A percentile compares a stretch with the other conserved stretches of the same genome.
phyloP scores from a whole-genome alignment of 2,329 filamentous ascomycete species.

The Clonostachys solani region DNA sequence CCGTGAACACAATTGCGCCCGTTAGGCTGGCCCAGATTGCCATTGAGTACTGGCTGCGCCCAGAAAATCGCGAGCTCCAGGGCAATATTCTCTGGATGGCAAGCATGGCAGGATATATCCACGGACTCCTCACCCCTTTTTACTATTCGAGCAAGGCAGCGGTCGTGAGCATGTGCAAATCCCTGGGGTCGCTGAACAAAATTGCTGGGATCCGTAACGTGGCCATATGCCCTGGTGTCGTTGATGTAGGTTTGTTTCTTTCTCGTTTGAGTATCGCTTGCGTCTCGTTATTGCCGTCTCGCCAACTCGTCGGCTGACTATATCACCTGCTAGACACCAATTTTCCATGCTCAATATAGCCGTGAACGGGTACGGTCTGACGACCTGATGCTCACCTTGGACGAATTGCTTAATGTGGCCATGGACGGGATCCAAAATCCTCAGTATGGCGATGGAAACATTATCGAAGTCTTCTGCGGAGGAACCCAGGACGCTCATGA shows the following conservation, averaged over 20 bases:
- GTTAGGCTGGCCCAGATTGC: slow-evolving; percentile 18
- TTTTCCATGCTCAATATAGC: slow-evolving; percentile 5
- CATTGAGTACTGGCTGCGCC: slow-evolving; percentile 17
- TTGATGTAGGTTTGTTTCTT: not conserved
- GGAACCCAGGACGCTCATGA: slow-evolving; percentile 3
- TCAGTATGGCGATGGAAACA: slow-evolving; percentile 9
- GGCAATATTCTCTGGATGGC: slow-evolving; percentile 17
- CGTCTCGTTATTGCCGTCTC: not conserved
- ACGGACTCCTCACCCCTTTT: slow-evolving; percentile 16
- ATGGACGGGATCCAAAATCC: slow-evolving; percentile 4
- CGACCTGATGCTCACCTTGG: slow-evolving; percentile 4
- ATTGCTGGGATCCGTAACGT: slow-evolving; percentile 7
- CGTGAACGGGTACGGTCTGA: slow-evolving; percentile 1
- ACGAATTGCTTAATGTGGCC: slow-evolving; percentile 1
- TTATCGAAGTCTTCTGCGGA: slow-evolving; percentile 8
- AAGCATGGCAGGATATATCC: slow-evolving; percentile 19
- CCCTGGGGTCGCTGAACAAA: slow-evolving; percentile 5
- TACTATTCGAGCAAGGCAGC: slow-evolving; percentile 21
- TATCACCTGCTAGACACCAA: slow-evolving; percentile 1
- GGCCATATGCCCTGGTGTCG: slow-evolving; percentile 8
- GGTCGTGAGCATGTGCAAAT: slow-evolving; percentile 10
- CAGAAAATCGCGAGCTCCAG: slow-evolving; percentile 9
- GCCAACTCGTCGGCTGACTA: not conserved
- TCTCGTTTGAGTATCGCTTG: not conserved
- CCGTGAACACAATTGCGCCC: slow-evolving; percentile 16